These are phyloP conservation scores for Persicaria maculosa DNA, from an alignment of 148 eudicot genomes.

Conservation along the genomic window DNA sequence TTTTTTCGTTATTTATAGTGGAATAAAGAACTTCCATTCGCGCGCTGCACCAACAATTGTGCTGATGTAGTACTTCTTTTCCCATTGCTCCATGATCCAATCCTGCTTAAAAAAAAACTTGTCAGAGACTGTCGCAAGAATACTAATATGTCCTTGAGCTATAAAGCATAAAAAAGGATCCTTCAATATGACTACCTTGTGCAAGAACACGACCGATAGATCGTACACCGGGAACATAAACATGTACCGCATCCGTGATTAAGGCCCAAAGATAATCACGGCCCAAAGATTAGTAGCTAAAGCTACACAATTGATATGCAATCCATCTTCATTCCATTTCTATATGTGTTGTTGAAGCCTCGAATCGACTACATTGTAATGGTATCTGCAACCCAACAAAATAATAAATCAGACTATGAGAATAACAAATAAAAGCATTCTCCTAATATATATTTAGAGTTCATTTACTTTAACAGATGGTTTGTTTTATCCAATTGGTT, in stretches of 20 bases:
- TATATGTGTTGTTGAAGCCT: constrained; percentile 83
- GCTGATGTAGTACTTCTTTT: constrained; percentile 46
- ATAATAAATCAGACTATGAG: too few species aligned
- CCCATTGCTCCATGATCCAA: constrained; percentile 80
- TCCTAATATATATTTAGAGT: too few species aligned
- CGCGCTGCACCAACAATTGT: constrained; percentile 48
- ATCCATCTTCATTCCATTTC: constrained; percentile 77
- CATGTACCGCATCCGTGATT: constrained; percentile 90
- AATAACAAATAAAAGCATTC: too few species aligned
- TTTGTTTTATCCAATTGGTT: too few species aligned
- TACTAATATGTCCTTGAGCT: neutral
- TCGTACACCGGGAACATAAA: constrained; percentile 68
- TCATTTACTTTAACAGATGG: too few species aligned
- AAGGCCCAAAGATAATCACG: constrained; percentile 85
- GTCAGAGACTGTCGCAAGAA: too few species aligned
- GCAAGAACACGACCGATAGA: constrained; percentile 67
- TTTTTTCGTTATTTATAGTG: neutral
- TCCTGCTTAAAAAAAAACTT: constrained; percentile 34
- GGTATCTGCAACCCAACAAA: constrained; percentile 43
- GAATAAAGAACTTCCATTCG: constrained; percentile 43
- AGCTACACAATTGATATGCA: constrained; percentile 75
- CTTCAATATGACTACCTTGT: constrained; percentile 41
- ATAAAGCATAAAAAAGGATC: neutral
- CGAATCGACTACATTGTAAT: constrained; percentile 77
- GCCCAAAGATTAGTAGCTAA: constrained; percentile 82